Base-by-base conservation (phyloP, 2,329 filamentous ascomycete species). In the Myriosclerotinia curreyana region DNA sequence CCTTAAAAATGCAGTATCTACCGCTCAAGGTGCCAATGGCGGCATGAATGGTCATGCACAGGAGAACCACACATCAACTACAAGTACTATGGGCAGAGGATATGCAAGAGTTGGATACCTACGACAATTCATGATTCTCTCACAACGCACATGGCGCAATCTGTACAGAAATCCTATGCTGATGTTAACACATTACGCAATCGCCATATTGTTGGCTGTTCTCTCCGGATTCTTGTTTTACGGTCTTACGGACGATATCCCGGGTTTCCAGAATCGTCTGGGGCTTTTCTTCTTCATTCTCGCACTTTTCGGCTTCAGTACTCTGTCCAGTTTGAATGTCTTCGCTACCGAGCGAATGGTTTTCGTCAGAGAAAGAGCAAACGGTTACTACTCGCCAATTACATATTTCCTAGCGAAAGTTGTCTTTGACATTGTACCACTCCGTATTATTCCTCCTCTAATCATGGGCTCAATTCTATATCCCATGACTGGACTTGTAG, bases 151-250 rank as follows among this genome's bases (percentile, higher is more conserved):
- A 0, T 99, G 94, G 94, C 92, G 90, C 74, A 99, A 99, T 74
- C 82, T 99, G 8, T 98, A 99, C 79, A 88, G 95, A 64, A 97
- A 99, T 75, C 95, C 95, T 1, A 93, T 98, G 85, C 81, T 99
- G 66, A 99, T 99, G 95, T 84, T 99, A 65, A 97, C 93, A 0
- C 95, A 99, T 77, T 99, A 98, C 74, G 95, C 95, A 46, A 98
- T 97, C 70, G 92, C 95, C 9, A 98, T 99, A 66, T 79, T 98
- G 0, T 84, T 99, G 7, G 95, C 93, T 1, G 94, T 98, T 6
- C 89, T 99, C 65, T 93, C 94, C 2, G 95, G 95, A 4, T 98
- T 91, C 77, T 83, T 99, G 15, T 99, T 98, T 80, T 99, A 98
- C 72, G 95, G 94, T 2, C 81, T 99, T 55, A 96, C 93, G 0